Evolutionary conservation across 345 rosid genomes (phyloP).

Genomic region (Laguncularia racemosa): DNA sequence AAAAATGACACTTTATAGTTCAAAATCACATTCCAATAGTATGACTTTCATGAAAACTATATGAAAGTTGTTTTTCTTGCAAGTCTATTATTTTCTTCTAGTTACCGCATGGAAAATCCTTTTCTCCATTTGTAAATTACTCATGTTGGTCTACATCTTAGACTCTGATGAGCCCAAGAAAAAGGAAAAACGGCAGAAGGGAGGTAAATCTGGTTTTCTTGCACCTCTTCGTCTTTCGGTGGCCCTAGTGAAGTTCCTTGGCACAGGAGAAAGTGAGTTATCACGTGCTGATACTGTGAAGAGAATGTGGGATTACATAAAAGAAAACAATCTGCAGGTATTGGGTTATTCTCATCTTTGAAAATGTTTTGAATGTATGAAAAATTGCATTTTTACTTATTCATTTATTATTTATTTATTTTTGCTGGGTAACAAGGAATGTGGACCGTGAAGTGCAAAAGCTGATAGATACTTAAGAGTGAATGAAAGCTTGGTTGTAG

Average conservation of each 20-base stretch:
- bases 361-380: not conserved
- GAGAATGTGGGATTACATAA: constrained; percentile 57
- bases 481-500: too few relatives aligned
- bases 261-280: constrained; percentile 51
- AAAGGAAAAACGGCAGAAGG: constrained; percentile 51
- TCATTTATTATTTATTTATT: not conserved
- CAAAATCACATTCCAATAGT: too few relatives aligned
- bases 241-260: constrained; percentile 50
- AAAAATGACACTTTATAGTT: too few relatives aligned
- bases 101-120: too few relatives aligned
- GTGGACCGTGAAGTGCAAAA: too few relatives aligned
- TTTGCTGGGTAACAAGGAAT: too few relatives aligned
- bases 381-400: not conserved
- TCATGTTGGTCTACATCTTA: constrained; percentile 10
- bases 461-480: too few relatives aligned
- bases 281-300: constrained; percentile 46
- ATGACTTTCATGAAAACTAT: too few relatives aligned
- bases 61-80: too few relatives aligned
- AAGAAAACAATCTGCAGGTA: constrained; percentile 63
- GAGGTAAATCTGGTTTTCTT: constrained; percentile 40
- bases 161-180: constrained; percentile 31
- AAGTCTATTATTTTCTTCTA: too few relatives aligned
- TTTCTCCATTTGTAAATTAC: too few relatives aligned
- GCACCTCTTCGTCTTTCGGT: constrained; percentile 53
- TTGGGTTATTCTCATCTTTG: constrained; percentile 5